phyloP scores from a whole-genome alignment of 164 flowering plant genomes.

The Brasenia schreberi region DNA sequence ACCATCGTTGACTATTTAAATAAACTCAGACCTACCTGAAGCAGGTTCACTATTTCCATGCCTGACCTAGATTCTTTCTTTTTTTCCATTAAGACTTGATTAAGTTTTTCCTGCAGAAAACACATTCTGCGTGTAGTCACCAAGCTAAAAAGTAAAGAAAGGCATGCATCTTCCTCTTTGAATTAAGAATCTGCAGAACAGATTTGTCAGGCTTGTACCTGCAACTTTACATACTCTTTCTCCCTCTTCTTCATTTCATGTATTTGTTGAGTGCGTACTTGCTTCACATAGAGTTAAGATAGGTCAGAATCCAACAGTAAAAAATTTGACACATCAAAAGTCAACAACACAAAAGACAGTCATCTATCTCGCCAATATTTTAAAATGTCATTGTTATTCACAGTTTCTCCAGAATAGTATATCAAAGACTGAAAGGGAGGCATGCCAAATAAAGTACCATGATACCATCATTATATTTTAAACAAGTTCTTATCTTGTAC shows the following conservation, averaged over 20 bases:
- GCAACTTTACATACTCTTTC: conserved; percentile 91
- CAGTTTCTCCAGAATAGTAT: too few species aligned
- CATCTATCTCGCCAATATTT: too few species aligned
- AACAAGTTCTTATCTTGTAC: too few species aligned
- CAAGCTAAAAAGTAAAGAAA: not conserved
- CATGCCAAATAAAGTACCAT: too few species aligned
- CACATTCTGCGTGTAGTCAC: not conserved
- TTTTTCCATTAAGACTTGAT: conserved; percentile 97
- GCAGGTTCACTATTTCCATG: conserved; percentile 96
- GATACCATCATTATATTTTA: too few species aligned
- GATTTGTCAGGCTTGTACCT: conserved; percentile 28
- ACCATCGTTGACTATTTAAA: not conserved
- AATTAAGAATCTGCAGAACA: not conserved
- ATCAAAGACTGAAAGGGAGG: too few species aligned
- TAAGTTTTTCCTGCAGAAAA: conserved; percentile 57
- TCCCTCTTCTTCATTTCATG: conserved; percentile 99
- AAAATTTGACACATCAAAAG: too few species aligned
- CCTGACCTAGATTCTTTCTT: conserved; percentile 98
- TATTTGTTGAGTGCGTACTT: conserved; percentile 90
- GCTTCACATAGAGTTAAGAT: conserved; percentile 23
- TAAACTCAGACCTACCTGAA: conserved; percentile 41
- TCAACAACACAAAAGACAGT: too few species aligned
- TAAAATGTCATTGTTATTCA: too few species aligned
- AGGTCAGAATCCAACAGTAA: not conserved
- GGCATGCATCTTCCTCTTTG: not conserved